A percentile compares a stretch with the other conserved stretches of the same genome.
Evolutionary conservation across 2,329 filamentous ascomycete genomes (phyloP).

Genomic region (Nothophaeocryptopus gaeumannii): DNA sequence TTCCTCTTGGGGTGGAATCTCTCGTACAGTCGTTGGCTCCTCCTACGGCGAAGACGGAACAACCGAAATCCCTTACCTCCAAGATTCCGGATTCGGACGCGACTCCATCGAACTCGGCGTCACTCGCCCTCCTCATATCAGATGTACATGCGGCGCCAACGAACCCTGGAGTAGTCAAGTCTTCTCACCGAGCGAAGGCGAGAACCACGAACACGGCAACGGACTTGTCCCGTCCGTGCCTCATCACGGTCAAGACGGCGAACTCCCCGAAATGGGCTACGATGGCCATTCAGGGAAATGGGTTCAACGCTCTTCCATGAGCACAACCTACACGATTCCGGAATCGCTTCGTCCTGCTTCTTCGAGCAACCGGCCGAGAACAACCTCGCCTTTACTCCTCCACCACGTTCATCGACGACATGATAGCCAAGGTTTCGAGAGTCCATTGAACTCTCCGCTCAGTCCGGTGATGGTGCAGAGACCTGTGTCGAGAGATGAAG

Average conservation of each 20-base stretch:
- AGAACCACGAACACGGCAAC: constrained; percentile 3
- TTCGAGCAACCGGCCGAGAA: too few relatives aligned
- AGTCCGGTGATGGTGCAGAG: too few relatives aligned
- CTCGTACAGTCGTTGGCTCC: constrained; percentile 8
- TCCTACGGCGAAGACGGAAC: constrained; percentile 5
- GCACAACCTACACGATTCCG: too few relatives aligned
- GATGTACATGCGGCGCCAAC: constrained; percentile 2
- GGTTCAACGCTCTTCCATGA: not conserved
- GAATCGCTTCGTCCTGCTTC: too few relatives aligned
- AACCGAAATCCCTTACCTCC: constrained; percentile 3
- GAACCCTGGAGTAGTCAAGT: too few relatives aligned
- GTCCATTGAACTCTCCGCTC: too few relatives aligned
- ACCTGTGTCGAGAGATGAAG: too few relatives aligned
- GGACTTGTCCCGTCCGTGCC: not conserved
- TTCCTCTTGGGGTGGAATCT: constrained; percentile 4
- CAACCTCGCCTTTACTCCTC: too few relatives aligned
- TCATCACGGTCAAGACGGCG: not conserved
- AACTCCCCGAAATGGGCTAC: constrained; percentile 6
- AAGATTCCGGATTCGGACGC: not conserved
- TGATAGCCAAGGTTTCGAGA: too few relatives aligned
- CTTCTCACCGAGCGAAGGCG: too few relatives aligned
- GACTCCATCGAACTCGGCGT: too few relatives aligned
- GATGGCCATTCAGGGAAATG: constrained; percentile 2
- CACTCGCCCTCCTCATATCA: not conserved
- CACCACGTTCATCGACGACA: too few relatives aligned